Conservation (phyloP, 805 yeast genomes). For the Wickerhamomyces strasburgensis region DNA sequence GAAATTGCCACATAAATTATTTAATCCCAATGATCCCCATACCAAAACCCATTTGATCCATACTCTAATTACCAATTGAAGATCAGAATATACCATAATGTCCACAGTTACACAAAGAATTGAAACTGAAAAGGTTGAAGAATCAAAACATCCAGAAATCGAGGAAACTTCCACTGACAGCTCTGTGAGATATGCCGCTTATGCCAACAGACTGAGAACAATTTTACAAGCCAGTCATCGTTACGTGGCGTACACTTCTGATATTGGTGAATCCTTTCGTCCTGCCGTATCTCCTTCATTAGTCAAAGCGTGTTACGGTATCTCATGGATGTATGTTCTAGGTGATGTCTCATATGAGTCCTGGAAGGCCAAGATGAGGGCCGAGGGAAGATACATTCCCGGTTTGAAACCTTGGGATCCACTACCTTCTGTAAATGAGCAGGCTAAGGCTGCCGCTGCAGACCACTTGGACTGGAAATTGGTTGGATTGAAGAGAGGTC, state of each 20-base stretch:
- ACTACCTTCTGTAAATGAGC: slow-evolving; percentile 35
- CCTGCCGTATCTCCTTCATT: slow-evolving; percentile 69
- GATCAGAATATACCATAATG: no score
- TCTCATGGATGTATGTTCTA: slow-evolving; percentile 70
- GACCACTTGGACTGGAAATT: slow-evolving; percentile 60
- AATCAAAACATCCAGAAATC: slow-evolving; percentile 12
- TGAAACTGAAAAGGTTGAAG: slow-evolving; percentile 10
- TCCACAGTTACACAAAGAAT: not conserved
- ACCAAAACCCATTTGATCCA: no score
- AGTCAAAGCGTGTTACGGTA: slow-evolving; percentile 64
- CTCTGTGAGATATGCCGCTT: slow-evolving; percentile 70
- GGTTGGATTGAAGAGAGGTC: slow-evolving; percentile 62
- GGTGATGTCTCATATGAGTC: slow-evolving; percentile 73
- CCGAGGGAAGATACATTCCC: slow-evolving; percentile 57
- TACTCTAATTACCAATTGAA: no score
- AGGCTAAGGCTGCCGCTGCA: slow-evolving; percentile 32
- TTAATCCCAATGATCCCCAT: no score
- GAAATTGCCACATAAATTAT: no score
- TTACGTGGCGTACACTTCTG: slow-evolving; percentile 83
- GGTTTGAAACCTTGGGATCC: slow-evolving; percentile 67
- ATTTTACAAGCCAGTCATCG: slow-evolving; percentile 69
- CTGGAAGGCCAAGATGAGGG: slow-evolving; percentile 64
- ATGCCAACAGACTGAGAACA: slow-evolving; percentile 70
- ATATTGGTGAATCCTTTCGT: slow-evolving; percentile 80
- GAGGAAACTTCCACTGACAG: slow-evolving; percentile 40